Evolutionary conservation across 306 rosid species (phyloP), one percentile per base, ranked within the genome.

Genomic region (Sindora glabra): DNA sequence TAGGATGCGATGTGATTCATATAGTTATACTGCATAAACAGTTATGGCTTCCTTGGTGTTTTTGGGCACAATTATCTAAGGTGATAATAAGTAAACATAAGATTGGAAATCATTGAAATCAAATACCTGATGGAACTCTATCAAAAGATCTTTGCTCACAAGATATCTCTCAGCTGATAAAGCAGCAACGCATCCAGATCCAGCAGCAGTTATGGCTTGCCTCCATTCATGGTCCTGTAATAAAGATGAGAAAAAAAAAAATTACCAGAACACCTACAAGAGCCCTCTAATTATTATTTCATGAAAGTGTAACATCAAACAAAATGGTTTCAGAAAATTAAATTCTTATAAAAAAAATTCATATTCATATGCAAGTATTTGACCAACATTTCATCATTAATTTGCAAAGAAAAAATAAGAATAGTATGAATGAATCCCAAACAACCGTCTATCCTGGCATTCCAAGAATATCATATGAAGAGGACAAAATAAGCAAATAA

Each of bases 141-240:
- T 57, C 26, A 91, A 85, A 59, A 91, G 92, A 74, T 65, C 62
- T 3, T 76, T 69, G 80, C 87, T 63, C 66, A 79, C 96, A 48
- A 91, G 97, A 85, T 87, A 91, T 74, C 97, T 84, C 80, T 91
- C 97, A 52, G 83, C 97, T 25, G 95, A 83, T 76, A 91, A 74
- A 77, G 97, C 95, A 59, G 96, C 97, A 77, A 87, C 3, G 37
- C 97, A 91, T 76, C 97, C 97, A 48, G 97, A 83, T 62, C 97
- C 97, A 69, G 97, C 96, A 73, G 97, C 97, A 38, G 97, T 91
- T 56, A 91, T 8, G 5, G 97, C 97, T 81, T 91, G 97, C 81
- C 97, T 91, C 97, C 97, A 91, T 67, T 91, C 97, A 60, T 81
- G 95, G 59, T 91, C 97, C 96, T 91, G 66, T 54, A 38, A 56